Conservation (phyloP, 2,329 filamentous ascomycete genomes). For the Eurotiales sp. region DNA sequence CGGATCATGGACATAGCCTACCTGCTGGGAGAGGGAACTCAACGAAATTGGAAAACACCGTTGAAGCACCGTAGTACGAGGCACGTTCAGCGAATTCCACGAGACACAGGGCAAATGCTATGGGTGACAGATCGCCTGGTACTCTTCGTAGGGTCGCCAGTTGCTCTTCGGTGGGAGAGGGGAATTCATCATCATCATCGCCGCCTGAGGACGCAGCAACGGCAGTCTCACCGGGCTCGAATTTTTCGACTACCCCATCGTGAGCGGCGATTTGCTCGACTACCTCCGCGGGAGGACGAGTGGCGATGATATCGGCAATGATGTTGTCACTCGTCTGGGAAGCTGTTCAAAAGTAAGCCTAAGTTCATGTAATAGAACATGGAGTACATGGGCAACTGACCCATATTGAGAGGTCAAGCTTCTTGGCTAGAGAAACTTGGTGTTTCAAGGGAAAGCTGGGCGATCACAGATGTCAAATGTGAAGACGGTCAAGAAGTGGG, state of each 20-base stretch:
- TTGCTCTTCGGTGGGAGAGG: slow-evolving; percentile 48
- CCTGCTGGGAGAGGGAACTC: slow-evolving; percentile 56
- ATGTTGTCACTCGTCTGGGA: slow-evolving; percentile 9
- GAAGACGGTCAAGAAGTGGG: neutral
- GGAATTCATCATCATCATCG: slow-evolving; percentile 24
- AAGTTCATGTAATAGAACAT: neutral
- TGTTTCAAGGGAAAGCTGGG: neutral
- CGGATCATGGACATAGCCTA: slow-evolving; percentile 1
- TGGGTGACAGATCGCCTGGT: slow-evolving; percentile 53
- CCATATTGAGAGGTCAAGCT: slow-evolving; percentile 10
- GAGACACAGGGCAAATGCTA: slow-evolving; percentile 55
- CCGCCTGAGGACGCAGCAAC: neutral
- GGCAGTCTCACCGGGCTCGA: neutral
- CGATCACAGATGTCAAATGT: neutral
- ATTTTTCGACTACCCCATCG: neutral
- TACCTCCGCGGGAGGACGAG: slow-evolving; percentile 10
- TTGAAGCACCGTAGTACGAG: slow-evolving; percentile 55
- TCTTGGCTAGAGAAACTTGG: neutral
- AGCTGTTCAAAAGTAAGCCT: slow-evolving; percentile 1
- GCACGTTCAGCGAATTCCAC: slow-evolving; percentile 59
- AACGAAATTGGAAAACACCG: slow-evolving; percentile 59
- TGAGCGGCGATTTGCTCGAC: slow-evolving; percentile 12
- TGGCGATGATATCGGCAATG: slow-evolving; percentile 11
- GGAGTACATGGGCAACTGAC: neutral
- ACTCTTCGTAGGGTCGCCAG: slow-evolving; percentile 45